Evolutionary conservation across 257 asterid species (phyloP).

Genomic region (Solanum pinnatisectum): DNA sequence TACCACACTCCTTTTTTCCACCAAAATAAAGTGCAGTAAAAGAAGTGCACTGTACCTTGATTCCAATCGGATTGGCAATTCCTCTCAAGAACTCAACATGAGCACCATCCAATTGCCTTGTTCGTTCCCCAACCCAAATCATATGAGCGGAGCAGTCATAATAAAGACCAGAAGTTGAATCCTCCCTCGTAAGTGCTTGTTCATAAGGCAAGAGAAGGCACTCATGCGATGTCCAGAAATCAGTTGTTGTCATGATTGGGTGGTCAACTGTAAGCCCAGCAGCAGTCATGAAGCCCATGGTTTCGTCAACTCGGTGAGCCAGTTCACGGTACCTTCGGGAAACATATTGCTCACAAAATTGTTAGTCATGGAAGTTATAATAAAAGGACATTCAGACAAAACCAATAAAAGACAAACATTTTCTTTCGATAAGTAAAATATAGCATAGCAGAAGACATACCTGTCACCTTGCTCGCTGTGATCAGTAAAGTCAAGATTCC

Average conservation of each 20-base stretch:
- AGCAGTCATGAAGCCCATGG: constrained; percentile 69
- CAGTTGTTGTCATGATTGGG: constrained; percentile 65
- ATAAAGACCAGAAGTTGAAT: constrained; percentile 64
- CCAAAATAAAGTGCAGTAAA: neutral
- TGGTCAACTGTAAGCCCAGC: constrained; percentile 60
- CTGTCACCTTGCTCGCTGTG: constrained; percentile 78
- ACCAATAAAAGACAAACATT: neutral
- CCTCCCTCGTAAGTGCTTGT: constrained; percentile 70
- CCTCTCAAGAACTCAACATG: constrained; percentile 74
- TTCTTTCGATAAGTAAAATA: neutral
- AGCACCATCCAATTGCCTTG: constrained; percentile 68
- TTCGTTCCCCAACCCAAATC: constrained; percentile 84
- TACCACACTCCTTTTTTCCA: neutral
- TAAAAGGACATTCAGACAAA: neutral
- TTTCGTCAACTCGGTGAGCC: constrained; percentile 72
- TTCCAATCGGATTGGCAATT: constrained; percentile 64
- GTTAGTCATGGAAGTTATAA: neutral
- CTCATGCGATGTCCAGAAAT: constrained; percentile 74
- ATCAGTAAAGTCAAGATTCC: constrained; percentile 78
- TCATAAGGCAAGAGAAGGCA: constrained; percentile 63
- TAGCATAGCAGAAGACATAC: constrained; percentile 9
- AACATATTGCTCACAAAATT: neutral
- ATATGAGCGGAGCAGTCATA: constrained; percentile 79
- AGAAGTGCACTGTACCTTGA: constrained; percentile 35
- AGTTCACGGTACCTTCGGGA: constrained; percentile 50